Conservation (phyloP, 768 basidiomycete species). For the Naganishia friedmannii region DNA sequence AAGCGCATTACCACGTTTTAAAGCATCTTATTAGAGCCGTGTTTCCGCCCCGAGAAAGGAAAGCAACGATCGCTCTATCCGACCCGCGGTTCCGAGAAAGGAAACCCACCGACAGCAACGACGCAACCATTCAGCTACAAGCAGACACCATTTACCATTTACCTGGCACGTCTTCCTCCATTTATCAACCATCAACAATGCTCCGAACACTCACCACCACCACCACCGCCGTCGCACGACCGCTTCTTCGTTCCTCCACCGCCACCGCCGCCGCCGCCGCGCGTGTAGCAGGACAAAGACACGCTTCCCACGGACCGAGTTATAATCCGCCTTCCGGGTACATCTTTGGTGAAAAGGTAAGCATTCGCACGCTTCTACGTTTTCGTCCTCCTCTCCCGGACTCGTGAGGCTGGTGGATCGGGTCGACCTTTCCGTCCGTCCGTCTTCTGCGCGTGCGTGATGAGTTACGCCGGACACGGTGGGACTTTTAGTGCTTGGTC, state of each 20-base stretch:
- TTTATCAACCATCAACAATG: conserved; percentile 15
- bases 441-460: too few relatives aligned
- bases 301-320: conserved; percentile 59
- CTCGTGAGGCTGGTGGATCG: too few relatives aligned
- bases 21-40: background rate
- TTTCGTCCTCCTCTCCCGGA: too few relatives aligned
- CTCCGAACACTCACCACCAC: conserved; percentile 17
- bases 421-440: too few relatives aligned
- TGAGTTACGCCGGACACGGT: too few relatives aligned
- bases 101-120: background rate
- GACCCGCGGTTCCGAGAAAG: background rate
- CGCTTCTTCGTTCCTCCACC: background rate
- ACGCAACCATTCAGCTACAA: background rate
- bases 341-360: conserved; percentile 84
- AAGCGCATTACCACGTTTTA: too few relatives aligned
- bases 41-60: too few relatives aligned
- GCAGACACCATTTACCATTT: too few relatives aligned
- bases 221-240: background rate
- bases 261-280: background rate
- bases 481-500: too few relatives aligned
- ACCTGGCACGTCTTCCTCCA: too few relatives aligned
- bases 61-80: background rate
- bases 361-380: too few relatives aligned
- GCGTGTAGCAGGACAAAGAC: background rate
- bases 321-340: conserved; percentile 86